These are phyloP conservation scores for Lathyrus sativus DNA, from an alignment of 306 rosid species.

Conservation along the genomic window DNA sequence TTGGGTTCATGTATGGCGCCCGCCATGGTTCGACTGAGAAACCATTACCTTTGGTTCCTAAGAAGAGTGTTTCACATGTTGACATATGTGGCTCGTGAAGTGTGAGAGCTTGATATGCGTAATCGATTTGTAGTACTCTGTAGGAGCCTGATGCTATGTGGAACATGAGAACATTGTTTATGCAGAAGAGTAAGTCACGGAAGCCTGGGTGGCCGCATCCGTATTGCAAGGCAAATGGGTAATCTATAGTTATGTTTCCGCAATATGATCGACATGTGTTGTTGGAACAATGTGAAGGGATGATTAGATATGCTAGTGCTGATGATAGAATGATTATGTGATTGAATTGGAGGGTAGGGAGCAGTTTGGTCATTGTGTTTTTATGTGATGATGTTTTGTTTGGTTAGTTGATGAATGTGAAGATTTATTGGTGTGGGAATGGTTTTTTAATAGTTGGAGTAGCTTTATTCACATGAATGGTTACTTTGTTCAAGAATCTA, in stretches of 20 bases:
- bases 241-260: conserved; percentile 86
- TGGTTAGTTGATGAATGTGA: conserved; percentile 17
- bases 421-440: conserved; percentile 17
- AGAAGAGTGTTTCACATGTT: conserved; percentile 67
- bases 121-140: conserved; percentile 83
- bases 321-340: conserved; percentile 32
- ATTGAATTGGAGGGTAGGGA: conserved; percentile 34
- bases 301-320: conserved; percentile 31
- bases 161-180: conserved; percentile 87
- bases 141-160: conserved; percentile 89
- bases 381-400: conserved; percentile 50
- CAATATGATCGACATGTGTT: conserved; percentile 78
- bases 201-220: conserved; percentile 99
- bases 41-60: conserved; percentile 76
- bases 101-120: conserved; percentile 82
- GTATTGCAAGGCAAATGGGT: conserved; percentile 73
- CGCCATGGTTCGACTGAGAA: conserved; percentile 83
- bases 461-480: conserved; percentile 64
- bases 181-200: conserved; percentile 84
- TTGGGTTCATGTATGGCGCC: conserved; percentile 69
- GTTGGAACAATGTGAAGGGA: conserved; percentile 29
- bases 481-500: conserved; percentile 52
- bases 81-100: conserved; percentile 96
- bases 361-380: conserved; percentile 43
- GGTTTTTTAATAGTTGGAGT: conserved; percentile 23